These are phyloP conservation scores for Ormosia emarginata DNA, from an alignment of 306 rosid genomes.

Conservation along the genomic window DNA sequence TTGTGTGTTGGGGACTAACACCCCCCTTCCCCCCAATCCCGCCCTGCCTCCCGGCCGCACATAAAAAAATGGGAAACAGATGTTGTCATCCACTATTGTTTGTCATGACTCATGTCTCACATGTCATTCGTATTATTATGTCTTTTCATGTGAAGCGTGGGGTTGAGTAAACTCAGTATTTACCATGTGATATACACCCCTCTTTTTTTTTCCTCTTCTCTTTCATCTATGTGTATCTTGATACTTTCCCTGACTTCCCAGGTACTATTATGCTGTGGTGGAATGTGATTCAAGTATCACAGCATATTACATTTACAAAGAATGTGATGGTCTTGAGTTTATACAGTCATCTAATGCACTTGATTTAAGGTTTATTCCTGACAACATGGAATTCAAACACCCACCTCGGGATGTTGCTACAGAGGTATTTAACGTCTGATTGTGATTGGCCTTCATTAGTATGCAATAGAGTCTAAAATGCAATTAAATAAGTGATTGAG, in stretches of 20 bases:
- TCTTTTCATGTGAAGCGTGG: background rate
- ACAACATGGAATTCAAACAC: constrained; percentile 69
- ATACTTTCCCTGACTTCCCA: constrained; percentile 24
- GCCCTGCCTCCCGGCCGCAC: no score
- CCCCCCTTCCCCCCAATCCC: background rate
- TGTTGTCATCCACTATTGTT: background rate
- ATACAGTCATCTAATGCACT: constrained; percentile 73
- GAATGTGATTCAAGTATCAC: constrained; percentile 80
- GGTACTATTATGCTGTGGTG: constrained; percentile 86
- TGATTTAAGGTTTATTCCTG: constrained; percentile 91
- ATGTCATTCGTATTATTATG: background rate
- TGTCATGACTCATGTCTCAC: background rate
- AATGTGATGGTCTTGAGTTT: constrained; percentile 79
- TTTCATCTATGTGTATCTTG: background rate
- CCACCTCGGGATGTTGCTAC: constrained; percentile 72
- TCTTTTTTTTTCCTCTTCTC: background rate
- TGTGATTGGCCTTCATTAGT: background rate
- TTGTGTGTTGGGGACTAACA: background rate
- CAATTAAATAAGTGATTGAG: background rate
- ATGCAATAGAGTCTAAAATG: background rate
- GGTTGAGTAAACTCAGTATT: background rate
- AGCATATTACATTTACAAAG: constrained; percentile 73
- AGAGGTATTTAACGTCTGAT: constrained; percentile 50
- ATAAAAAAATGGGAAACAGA: background rate
- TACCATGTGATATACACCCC: background rate